A percentile compares a stretch with the other conserved stretches of the same genome.
Evolutionary conservation across 352 stramenopile species (phyloP).

Genomic region (Aphanomyces astaci): DNA sequence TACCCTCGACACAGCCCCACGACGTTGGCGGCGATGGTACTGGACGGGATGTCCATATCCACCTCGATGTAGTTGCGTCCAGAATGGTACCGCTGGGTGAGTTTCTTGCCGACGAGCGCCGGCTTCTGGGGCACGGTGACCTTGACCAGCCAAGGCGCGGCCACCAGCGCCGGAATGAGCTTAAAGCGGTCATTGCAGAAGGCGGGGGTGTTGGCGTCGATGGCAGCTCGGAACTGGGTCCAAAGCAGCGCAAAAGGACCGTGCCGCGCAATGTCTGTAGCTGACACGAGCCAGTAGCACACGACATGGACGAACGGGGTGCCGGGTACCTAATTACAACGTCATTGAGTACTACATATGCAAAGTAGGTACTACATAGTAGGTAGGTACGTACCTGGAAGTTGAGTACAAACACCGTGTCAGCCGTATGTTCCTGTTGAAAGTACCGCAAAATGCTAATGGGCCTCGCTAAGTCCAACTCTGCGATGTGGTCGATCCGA

Average conservation of each 20-base stretch:
- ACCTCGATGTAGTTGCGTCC: conserved; percentile 79
- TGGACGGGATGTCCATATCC: conserved; percentile 78
- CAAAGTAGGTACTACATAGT: too few species aligned
- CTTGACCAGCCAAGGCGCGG: conserved; percentile 79
- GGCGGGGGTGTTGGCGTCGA: conserved; percentile 31
- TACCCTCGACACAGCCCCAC: conserved; percentile 67
- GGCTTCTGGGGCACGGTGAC: conserved; percentile 74
- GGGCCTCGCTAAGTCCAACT: conserved; percentile 34
- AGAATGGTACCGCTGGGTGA: conserved; percentile 80
- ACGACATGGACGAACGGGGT: conserved; percentile 62
- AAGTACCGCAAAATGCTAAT: conserved; percentile 49
- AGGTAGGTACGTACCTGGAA: conserved; percentile 27
- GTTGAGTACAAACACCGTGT: conserved; percentile 82
- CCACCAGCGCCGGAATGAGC: conserved; percentile 78
- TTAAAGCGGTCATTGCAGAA: conserved; percentile 81
- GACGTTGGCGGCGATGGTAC: conserved; percentile 64
- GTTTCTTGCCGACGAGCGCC: conserved; percentile 75
- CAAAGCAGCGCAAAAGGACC: conserved; percentile 53
- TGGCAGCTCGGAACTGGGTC: conserved; percentile 37
- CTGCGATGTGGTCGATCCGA: conserved; percentile 46
- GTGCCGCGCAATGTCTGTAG: conserved; percentile 22
- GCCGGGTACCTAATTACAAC: conserved; percentile 43
- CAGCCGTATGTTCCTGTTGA: conserved; percentile 35
- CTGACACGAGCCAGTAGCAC: conserved; percentile 61
- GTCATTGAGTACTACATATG: too few species aligned